Percentiles rank a stretch among this genome's conserved stretches.
These are phyloP conservation scores for Leucocoprinus sp. DNA, from an alignment of 768 basidiomycete species.

Conservation along the genomic window DNA sequence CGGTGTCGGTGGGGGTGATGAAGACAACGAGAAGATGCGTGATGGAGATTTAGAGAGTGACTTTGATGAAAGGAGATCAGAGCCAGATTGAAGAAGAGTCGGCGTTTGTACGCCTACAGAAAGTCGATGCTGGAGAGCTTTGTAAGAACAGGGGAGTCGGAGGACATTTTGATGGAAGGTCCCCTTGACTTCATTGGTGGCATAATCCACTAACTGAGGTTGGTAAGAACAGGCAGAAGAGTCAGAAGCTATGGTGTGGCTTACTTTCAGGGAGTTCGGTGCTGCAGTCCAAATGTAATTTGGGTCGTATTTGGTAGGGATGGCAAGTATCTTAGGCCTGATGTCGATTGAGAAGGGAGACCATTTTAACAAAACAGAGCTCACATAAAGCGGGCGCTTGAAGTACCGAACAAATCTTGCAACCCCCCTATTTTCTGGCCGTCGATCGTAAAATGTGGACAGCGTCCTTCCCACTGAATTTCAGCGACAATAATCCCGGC, in stretches of 20 bases:
- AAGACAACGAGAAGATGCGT: constrained; percentile 13
- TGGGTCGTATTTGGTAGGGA: constrained; percentile 56
- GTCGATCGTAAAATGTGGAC: constrained; percentile 42
- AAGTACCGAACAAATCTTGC: constrained; percentile 49
- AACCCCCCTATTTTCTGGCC: constrained; percentile 44
- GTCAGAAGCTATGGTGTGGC: constrained; percentile 14
- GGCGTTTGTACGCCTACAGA: constrained; percentile 11
- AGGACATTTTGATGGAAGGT: constrained; percentile 43
- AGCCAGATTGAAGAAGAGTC: constrained; percentile 3
- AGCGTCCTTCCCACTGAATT: constrained; percentile 45
- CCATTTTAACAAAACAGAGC: constrained; percentile 14
- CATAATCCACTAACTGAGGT: constrained; percentile 44
- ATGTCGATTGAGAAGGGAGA: constrained; percentile 5
- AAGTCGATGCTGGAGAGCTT: constrained; percentile 18
- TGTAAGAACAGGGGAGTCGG: constrained; percentile 28
- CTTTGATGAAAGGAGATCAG: constrained; percentile 7
- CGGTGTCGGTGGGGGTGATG: constrained; percentile 15
- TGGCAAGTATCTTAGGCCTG: constrained; percentile 51
- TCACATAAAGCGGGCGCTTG: constrained; percentile 47
- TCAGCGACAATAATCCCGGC: constrained; percentile 35
- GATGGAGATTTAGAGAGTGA: constrained; percentile 15
- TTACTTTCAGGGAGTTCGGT: constrained; percentile 42
- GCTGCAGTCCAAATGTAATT: constrained; percentile 55
- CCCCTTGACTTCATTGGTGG: constrained; percentile 40
- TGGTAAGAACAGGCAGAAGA: constrained; percentile 1